A percentile compares a stretch with the other conserved stretches of the same genome.
These are phyloP conservation scores for Psilocybe subaeruginosa DNA, from an alignment of 768 basidiomycete genomes.

Conservation along the genomic window DNA sequence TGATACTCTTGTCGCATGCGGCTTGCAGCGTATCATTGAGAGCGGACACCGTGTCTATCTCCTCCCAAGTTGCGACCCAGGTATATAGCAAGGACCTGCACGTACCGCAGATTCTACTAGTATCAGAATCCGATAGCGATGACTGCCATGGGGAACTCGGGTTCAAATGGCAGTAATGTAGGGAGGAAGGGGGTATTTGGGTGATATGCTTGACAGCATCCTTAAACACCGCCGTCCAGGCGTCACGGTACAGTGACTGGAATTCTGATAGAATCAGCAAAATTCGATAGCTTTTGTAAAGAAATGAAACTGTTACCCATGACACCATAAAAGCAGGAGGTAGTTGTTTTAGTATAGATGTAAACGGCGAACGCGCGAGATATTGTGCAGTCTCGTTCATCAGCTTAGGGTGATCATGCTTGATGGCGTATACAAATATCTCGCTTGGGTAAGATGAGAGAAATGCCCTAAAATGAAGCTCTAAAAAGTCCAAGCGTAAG, in stretches of 20 bases:
- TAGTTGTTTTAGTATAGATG: neutral
- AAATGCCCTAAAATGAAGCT: neutral
- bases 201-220: neutral
- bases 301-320: neutral
- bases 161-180: no score
- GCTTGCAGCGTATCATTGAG: neutral
- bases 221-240: slow-evolving; percentile 1
- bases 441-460: slow-evolving; percentile 10
- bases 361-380: slow-evolving; percentile 1
- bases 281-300: neutral
- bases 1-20: neutral
- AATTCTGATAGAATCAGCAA: neutral
- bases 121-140: no score
- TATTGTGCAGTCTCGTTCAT: slow-evolving; percentile 1
- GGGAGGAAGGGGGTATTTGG: neutral
- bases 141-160: no score
- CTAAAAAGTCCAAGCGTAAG: neutral
- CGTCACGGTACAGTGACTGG: slow-evolving; percentile 5
- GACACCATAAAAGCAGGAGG: neutral
- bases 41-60: neutral
- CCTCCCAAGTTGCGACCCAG: neutral
- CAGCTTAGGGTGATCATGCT: slow-evolving; percentile 18
- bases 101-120: neutral
- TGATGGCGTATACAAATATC: slow-evolving; percentile 14
- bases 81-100: neutral